A percentile compares a stretch with the other conserved stretches of the same genome.
These are phyloP conservation scores for Pichiaceae sp. DNA, from an alignment of 1,139 yeast genomes.

Conservation along the genomic window DNA sequence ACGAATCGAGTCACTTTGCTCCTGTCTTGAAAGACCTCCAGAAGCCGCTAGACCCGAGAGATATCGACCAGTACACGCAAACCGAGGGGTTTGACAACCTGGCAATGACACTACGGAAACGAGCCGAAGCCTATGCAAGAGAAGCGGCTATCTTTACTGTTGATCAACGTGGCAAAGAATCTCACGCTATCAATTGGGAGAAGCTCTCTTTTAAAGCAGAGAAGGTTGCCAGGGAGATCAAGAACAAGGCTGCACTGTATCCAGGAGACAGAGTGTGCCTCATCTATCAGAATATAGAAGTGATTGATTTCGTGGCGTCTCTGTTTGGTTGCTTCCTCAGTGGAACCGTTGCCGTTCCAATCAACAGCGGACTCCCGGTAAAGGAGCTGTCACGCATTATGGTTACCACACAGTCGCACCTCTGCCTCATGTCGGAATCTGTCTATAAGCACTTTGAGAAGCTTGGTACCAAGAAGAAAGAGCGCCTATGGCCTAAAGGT, in stretches of 20 bases:
- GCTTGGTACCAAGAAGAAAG: conserved; percentile 27
- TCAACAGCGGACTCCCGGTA: conserved; percentile 59
- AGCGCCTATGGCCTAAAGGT: conserved; percentile 41
- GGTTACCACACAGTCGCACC: conserved; percentile 65
- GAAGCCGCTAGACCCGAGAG: conserved; percentile 39
- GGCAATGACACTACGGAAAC: conserved; percentile 60
- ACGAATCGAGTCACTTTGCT: not conserved
- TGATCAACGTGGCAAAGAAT: conserved; percentile 77
- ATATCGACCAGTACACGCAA: conserved; percentile 1
- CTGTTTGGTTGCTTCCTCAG: conserved; percentile 88
- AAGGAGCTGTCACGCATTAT: conserved; percentile 67
- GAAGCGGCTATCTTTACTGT: conserved; percentile 68
- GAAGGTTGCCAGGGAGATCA: conserved; percentile 84
- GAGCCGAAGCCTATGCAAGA: conserved; percentile 58
- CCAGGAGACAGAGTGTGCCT: conserved; percentile 80
- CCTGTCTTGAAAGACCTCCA: conserved; percentile 21
- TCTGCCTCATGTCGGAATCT: conserved; percentile 74
- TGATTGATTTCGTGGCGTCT: conserved; percentile 79
- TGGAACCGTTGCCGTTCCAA: conserved; percentile 91
- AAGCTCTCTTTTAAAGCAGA: conserved; percentile 77
- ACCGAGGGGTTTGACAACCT: conserved; percentile 37
- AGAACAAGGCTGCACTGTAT: conserved; percentile 57
- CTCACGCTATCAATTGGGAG: conserved; percentile 77
- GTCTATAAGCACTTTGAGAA: conserved; percentile 66
- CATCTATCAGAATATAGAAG: conserved; percentile 77